These are phyloP conservation scores for Fomitiporia mediterranea DNA, from an alignment of 1,284 basidiomycete species.

Conservation along the genomic window DNA sequence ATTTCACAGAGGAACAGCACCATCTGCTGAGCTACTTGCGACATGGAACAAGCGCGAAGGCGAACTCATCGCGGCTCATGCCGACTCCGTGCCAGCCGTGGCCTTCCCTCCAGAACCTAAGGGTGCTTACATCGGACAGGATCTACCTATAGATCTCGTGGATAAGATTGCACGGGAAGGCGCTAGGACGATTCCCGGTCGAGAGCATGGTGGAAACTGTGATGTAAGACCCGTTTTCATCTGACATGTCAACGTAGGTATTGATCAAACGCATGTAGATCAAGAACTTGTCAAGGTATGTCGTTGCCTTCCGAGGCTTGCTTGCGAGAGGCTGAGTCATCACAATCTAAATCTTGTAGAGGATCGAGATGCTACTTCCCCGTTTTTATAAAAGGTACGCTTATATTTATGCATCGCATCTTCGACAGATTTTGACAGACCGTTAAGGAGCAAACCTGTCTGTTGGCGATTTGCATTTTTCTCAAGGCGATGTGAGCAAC, in stretches of 20 bases:
- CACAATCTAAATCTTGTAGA: conserved; percentile 27
- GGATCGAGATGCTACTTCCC: conserved; percentile 74
- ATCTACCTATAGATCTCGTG: conserved; percentile 43
- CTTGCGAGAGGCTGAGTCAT: conserved; percentile 13
- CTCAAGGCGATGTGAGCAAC: conserved; percentile 65
- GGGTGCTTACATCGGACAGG: conserved; percentile 69
- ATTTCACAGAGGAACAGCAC: conserved; percentile 53
- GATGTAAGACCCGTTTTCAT: conserved; percentile 43
- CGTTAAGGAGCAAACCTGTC: conserved; percentile 63
- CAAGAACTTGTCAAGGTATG: conserved; percentile 63
- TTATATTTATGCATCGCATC: too few species aligned
- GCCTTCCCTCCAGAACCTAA: conserved; percentile 58
- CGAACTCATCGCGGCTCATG: conserved; percentile 56
- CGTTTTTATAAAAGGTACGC: conserved; percentile 52
- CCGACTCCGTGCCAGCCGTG: conserved; percentile 55
- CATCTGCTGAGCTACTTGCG: conserved; percentile 64
- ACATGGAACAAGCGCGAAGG: conserved; percentile 74
- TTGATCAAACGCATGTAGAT: conserved; percentile 41
- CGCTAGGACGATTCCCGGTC: conserved; percentile 70
- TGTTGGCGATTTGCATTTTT: conserved; percentile 79
- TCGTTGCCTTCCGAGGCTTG: conserved; percentile 22
- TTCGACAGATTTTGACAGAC: too few species aligned
- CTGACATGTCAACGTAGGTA: background rate
- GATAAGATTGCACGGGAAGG: conserved; percentile 63
- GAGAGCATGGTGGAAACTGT: conserved; percentile 81